Evolutionary conservation across 148 eudicot genomes (phyloP).

Genomic region (Beta vulgaris): DNA sequence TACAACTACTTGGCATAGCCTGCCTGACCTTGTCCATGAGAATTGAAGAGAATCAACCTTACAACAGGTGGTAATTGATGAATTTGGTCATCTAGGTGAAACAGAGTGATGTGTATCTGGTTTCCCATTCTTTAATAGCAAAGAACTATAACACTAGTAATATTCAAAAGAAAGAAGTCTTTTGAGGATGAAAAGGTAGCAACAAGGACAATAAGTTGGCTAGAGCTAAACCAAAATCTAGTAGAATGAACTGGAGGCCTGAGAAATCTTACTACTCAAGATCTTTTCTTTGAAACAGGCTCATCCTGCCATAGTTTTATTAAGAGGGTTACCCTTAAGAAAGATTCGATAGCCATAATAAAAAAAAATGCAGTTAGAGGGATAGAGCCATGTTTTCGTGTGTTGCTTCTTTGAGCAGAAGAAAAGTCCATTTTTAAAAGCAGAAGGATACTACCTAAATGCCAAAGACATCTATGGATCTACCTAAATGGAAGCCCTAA

Average conservation of each 20-base stretch:
- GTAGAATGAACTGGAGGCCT: background rate
- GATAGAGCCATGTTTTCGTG: no score
- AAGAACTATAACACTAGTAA: background rate
- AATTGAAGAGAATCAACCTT: slow-evolving; percentile 94
- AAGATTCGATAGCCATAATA: background rate
- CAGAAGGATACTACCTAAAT: no score
- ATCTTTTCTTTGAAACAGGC: background rate
- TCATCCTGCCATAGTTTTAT: background rate
- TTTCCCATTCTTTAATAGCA: background rate
- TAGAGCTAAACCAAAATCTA: background rate
- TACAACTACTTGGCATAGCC: slow-evolving; percentile 85
- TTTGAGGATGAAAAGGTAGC: background rate
- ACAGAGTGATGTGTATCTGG: background rate
- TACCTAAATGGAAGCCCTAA: no score
- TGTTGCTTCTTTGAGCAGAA: no score
- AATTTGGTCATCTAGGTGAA: background rate
- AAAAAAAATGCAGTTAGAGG: background rate
- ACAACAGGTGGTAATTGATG: slow-evolving; percentile 54
- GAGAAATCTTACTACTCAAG: background rate
- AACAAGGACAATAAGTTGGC: background rate
- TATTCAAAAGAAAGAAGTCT: background rate
- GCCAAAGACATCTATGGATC: no score
- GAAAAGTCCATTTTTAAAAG: no score
- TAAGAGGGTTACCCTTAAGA: background rate
- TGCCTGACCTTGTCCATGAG: slow-evolving; percentile 90